A percentile compares a stretch with the other conserved stretches of the same genome.
Evolutionary conservation across 2,329 filamentous ascomycete genomes (phyloP).

Genomic region (Didymella pinodella): DNA sequence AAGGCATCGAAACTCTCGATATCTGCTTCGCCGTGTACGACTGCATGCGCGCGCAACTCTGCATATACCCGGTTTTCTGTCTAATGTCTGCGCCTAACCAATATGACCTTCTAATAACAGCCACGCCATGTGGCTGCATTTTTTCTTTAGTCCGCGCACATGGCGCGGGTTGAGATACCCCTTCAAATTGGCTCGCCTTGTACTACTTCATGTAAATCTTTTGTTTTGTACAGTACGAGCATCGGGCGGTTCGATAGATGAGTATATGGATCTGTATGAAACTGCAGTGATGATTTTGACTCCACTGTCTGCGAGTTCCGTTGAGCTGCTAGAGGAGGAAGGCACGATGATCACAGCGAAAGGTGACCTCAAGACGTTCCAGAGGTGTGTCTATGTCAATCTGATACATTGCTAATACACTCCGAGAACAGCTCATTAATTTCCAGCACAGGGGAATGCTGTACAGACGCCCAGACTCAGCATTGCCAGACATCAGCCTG

Average conservation of each 20-base stretch:
- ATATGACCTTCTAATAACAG: constrained; percentile 38
- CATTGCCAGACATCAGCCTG: too few relatives aligned
- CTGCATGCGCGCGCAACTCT: constrained; percentile 46
- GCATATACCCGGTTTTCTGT: constrained; percentile 50
- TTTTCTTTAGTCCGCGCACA: constrained; percentile 18
- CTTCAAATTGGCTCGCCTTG: constrained; percentile 22
- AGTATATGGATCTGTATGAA: constrained; percentile 36
- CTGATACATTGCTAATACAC: too few relatives aligned
- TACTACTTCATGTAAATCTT: constrained; percentile 23
- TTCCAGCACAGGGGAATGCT: background rate
- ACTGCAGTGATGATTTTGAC: background rate
- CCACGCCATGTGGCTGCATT: constrained; percentile 13
- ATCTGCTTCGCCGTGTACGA: constrained; percentile 39
- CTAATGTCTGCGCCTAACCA: constrained; percentile 32
- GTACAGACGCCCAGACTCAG: too few relatives aligned
- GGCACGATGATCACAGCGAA: background rate
- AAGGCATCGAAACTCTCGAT: constrained; percentile 20
- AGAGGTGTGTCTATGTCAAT: too few relatives aligned
- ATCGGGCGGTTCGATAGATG: constrained; percentile 26
- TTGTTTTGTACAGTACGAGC: constrained; percentile 24
- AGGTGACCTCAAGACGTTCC: background rate
- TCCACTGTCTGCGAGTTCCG: background rate
- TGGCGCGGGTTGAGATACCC: constrained; percentile 26
- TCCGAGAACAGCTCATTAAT: too few relatives aligned
- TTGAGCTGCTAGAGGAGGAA: background rate